phyloP scores from a whole-genome alignment of 2,329 filamentous ascomycete species.

The Penicillium aurantiogriseum region DNA sequence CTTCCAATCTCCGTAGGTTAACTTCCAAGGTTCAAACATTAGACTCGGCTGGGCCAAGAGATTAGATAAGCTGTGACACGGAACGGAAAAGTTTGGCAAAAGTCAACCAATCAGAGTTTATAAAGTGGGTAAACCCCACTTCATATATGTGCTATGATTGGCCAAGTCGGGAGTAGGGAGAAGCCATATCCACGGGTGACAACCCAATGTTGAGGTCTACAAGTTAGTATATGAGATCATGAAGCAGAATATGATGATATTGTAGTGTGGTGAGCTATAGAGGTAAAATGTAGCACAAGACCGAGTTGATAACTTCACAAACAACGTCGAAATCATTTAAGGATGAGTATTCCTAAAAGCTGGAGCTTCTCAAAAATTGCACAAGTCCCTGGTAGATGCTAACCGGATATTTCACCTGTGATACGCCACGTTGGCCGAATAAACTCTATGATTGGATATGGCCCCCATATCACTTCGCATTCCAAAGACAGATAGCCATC shows the following conservation, averaged over 20 bases:
- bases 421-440: too few relatives aligned
- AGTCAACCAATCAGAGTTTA: background rate
- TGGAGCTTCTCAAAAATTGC: too few relatives aligned
- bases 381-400: too few relatives aligned
- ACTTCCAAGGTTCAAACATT: background rate
- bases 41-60: background rate
- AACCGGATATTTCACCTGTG: too few relatives aligned
- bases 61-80: background rate
- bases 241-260: background rate
- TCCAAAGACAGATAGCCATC: too few relatives aligned
- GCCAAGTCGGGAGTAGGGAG: background rate
- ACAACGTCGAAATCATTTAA: too few relatives aligned
- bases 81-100: background rate
- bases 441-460: too few relatives aligned
- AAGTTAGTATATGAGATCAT: background rate
- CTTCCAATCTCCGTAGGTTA: background rate
- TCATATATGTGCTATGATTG: background rate
- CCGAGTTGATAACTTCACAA: too few relatives aligned
- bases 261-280: background rate
- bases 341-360: too few relatives aligned
- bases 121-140: background rate
- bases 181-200: background rate
- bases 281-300: background rate
- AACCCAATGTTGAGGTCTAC: background rate
- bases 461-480: too few relatives aligned